phyloP scores from a whole-genome alignment of 495 filamentous ascomycete genomes.

The Neurospora sp. region DNA sequence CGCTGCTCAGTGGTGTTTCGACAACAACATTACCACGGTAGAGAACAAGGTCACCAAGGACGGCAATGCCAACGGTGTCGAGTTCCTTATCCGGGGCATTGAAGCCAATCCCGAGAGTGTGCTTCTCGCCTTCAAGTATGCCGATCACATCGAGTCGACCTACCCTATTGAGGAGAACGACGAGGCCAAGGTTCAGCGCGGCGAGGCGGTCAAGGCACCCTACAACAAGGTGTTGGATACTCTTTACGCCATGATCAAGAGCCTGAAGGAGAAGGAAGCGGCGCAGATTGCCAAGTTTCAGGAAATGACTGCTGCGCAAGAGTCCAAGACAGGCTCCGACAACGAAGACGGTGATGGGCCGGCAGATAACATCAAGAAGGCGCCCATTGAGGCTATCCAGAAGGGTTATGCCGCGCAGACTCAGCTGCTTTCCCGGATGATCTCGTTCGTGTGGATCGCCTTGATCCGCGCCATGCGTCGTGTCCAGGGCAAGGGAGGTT shows the following conservation, averaged over 20 bases:
- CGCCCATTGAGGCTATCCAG: constrained; percentile 60
- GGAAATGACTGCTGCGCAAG: constrained; percentile 35
- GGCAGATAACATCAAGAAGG: constrained; percentile 45
- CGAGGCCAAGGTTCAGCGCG: constrained; percentile 55
- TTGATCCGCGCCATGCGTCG: constrained; percentile 89
- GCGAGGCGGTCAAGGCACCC: constrained; percentile 64
- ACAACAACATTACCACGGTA: constrained; percentile 49
- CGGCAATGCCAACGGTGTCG: constrained; percentile 49
- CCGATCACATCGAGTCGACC: constrained; percentile 72
- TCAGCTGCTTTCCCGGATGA: constrained; percentile 58
- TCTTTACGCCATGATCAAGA: constrained; percentile 68
- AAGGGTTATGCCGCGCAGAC: constrained; percentile 61
- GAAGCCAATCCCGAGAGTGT: constrained; percentile 89
- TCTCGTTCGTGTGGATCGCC: constrained; percentile 90
- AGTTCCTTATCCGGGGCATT: constrained; percentile 70
- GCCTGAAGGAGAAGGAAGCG: constrained; percentile 60
- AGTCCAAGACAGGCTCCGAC: constrained; percentile 32
- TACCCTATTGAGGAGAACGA: constrained; percentile 59
- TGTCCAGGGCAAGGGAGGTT: constrained; percentile 74
- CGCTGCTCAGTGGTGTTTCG: constrained; percentile 84
- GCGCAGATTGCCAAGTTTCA: constrained; percentile 63
- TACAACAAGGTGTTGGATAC: constrained; percentile 76
- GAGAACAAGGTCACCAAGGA: constrained; percentile 51
- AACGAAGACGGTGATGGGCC: constrained; percentile 46
- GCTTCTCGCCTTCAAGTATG: constrained; percentile 76